phyloP scores from a whole-genome alignment of 495 filamentous ascomycete genomes.

The Durotheca rogersii region DNA sequence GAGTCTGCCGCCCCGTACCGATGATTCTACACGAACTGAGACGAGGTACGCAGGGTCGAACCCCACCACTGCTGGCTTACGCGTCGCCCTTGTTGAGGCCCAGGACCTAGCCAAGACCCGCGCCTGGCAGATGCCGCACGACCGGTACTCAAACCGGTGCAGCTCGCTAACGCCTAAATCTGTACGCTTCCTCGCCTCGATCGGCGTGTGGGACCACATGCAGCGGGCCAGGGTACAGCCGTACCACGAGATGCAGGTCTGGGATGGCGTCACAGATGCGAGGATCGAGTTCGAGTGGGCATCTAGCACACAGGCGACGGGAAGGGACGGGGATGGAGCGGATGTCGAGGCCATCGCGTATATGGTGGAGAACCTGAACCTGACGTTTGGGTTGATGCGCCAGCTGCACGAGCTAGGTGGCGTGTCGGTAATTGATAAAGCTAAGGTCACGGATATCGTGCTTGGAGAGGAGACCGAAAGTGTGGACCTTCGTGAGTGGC shows the following conservation, averaged over 20 bases:
- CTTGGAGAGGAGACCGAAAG: slow-evolving; percentile 69
- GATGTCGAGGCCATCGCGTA: slow-evolving; percentile 70
- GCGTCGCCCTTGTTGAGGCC: slow-evolving; percentile 84
- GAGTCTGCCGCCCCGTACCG: slow-evolving; percentile 35
- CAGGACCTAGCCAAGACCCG: slow-evolving; percentile 73
- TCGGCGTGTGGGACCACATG: slow-evolving; percentile 85
- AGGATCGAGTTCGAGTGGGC: slow-evolving; percentile 85
- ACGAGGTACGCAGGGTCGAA: slow-evolving; percentile 54
- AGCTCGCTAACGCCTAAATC: slow-evolving; percentile 90
- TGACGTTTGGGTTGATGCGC: slow-evolving; percentile 71
- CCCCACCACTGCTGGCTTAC: slow-evolving; percentile 70
- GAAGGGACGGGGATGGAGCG: slow-evolving; percentile 3
- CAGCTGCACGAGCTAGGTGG: slow-evolving; percentile 68
- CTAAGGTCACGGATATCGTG: slow-evolving; percentile 72
- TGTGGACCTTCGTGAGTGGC: slow-evolving; percentile 81
- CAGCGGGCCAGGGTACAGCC: slow-evolving; percentile 69
- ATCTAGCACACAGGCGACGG: slow-evolving; percentile 41
- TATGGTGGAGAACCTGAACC: slow-evolving; percentile 94
- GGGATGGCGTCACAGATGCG: slow-evolving; percentile 89
- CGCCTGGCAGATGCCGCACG: slow-evolving; percentile 62
- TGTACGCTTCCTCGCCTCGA: slow-evolving; percentile 65
- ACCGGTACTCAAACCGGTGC: slow-evolving; percentile 86
- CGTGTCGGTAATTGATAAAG: slow-evolving; percentile 69
- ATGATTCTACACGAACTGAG: slow-evolving; percentile 29
- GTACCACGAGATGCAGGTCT: slow-evolving; percentile 93